Percentiles rank a stretch among this genome's conserved stretches.
Evolutionary conservation across 305 asterid genomes (phyloP).

Genomic region (Plantago coronopus): DNA sequence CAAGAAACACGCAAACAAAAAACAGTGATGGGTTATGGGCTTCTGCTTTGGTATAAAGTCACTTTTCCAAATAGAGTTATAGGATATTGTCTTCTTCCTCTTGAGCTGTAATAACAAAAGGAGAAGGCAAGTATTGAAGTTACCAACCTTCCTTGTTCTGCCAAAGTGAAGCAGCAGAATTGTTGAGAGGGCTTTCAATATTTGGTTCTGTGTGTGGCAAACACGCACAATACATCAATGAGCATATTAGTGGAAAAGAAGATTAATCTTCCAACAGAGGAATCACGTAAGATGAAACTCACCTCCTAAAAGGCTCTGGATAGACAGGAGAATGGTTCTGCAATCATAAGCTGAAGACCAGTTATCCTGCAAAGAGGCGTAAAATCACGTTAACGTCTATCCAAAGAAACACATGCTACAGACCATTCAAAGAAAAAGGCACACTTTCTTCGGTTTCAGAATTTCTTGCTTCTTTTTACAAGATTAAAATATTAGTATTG

Average conservation of each 20-base stretch:
- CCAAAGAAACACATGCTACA: background rate
- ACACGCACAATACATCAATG: conserved; percentile 8
- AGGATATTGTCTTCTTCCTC: too few species aligned
- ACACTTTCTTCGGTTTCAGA: background rate
- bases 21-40: too few species aligned
- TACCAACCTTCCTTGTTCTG: conserved; percentile 63
- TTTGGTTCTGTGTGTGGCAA: conserved; percentile 55
- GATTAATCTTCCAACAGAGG: background rate
- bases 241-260: background rate
- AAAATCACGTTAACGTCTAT: background rate
- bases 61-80: background rate
- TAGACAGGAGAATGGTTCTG: conserved; percentile 70
- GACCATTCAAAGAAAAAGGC: background rate
- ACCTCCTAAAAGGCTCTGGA: conserved; percentile 85
- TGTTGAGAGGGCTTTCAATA: conserved; percentile 70
- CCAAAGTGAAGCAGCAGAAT: conserved; percentile 79
- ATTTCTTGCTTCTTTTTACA: too few species aligned
- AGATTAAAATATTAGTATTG: too few species aligned
- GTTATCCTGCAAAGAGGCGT: conserved; percentile 44
- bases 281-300: conserved; percentile 5
- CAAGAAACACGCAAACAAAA: too few species aligned
- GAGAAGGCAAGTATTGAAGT: background rate
- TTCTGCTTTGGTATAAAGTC: too few species aligned
- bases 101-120: background rate
- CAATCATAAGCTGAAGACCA: conserved; percentile 85